Evolutionary conservation across 139 green algal genomes (phyloP), one percentile per base, ranked within the genome.

Genomic region (Chlamydomonas schloesseri): DNA sequence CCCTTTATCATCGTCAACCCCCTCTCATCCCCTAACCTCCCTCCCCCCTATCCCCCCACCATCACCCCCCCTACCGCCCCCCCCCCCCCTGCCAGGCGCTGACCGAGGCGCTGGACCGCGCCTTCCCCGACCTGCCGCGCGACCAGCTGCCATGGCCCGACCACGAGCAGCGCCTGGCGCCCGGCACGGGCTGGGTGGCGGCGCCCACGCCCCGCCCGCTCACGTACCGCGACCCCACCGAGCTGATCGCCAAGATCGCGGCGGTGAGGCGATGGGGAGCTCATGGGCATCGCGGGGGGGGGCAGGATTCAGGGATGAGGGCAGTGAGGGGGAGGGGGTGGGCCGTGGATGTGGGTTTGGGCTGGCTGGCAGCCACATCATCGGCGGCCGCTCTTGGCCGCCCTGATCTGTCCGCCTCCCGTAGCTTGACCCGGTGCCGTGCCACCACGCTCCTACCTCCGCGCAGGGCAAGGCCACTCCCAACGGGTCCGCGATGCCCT

Each of bases 61-160:
- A n/a, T n/a, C 42, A n/a, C 18, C 28, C 10, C 47, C 71, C 42
- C 70, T 26, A 2, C 21, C 23, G 31, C 36, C 37, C 46, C 21
- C 29, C 72, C 31, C 17, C 58, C 36, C 34, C 24, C 24, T 60
- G 10, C 3, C 82, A 88, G 70, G 88, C 88, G 10, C 89, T 92
- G 15, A 92, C 62, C 21, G 85, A 92, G 71, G 85, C 74, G 18
- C 89, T 92, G 2, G 31, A 47, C 36, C 53, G 50, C 18, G 89
- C 89, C 33, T 92, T 87, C 84, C 89, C 89, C 24, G 89, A 92
- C 31, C 55, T 76, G 29, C 2, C 69, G 11, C 47, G 65, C 60
- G 26, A n/a, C 46, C 31, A 21, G 8, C 89, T 90, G 57, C 89
- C 89, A 11, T 92, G 89, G 89, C 89, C 89, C 18, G 89, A 89